Conservation (phyloP, 1,284 basidiomycete genomes). For the Irpex rosettiformis region DNA sequence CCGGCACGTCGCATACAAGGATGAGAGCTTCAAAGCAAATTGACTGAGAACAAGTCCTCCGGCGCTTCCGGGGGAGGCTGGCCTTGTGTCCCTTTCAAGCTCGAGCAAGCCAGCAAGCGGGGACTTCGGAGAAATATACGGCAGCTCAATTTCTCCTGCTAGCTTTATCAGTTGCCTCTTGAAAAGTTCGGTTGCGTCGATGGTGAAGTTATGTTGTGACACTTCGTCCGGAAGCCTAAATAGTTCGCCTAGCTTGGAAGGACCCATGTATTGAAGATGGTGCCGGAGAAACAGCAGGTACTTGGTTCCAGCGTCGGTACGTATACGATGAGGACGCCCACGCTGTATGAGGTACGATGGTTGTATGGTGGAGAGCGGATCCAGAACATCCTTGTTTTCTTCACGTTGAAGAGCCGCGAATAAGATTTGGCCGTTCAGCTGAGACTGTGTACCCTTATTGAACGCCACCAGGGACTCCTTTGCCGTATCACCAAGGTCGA, state of each 20-base stretch:
- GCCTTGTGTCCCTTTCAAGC: not conserved
- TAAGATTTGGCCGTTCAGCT: constrained; percentile 28
- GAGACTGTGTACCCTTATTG: not conserved
- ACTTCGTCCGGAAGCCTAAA: constrained; percentile 10
- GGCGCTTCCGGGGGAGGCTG: not conserved
- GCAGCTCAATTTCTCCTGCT: constrained; percentile 3
- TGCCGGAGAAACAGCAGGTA: constrained; percentile 71
- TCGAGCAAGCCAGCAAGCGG: constrained; percentile 1
- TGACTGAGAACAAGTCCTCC: not conserved
- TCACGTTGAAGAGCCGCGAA: constrained; percentile 48
- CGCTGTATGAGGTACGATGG: constrained; percentile 77
- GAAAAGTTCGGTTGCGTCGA: constrained; percentile 23
- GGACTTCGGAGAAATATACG: not conserved
- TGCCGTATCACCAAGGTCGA: not conserved
- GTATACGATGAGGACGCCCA: constrained; percentile 60
- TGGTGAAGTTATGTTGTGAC: constrained; percentile 16
- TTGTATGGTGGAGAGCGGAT: constrained; percentile 75
- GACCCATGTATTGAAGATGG: constrained; percentile 37
- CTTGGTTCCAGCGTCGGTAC: constrained; percentile 63
- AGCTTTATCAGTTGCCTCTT: constrained; percentile 15
- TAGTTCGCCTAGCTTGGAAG: constrained; percentile 24
- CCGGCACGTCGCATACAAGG: constrained; percentile 4
- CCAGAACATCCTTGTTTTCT: constrained; percentile 48
- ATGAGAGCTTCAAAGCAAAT: constrained; percentile 3
- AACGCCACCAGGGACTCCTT: not conserved